Evolutionary conservation across 306 rosid genomes (phyloP), one percentile per base, ranked within the genome.

Genomic region (Echinosophora koreensis): DNA sequence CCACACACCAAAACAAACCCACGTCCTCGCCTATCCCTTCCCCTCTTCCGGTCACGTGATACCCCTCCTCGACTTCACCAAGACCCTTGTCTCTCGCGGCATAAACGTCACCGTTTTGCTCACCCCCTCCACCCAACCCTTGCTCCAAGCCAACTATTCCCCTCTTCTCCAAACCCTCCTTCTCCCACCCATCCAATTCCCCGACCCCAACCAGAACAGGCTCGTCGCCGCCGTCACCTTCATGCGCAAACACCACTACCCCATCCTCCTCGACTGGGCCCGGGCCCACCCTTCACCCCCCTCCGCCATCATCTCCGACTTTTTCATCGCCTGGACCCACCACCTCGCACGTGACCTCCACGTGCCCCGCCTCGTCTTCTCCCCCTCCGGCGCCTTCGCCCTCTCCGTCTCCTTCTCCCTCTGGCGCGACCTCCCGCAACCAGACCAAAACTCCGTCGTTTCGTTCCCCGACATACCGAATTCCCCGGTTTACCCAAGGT

Each of bases 301-400:
- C n/a, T 17, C 77, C 0, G 86, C 85, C 10, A 69, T 88, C 55
- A 34, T 88, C 4, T 88, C 89, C 1, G 89, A 86, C 28, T 83
- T 86, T 72, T 81, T 88, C 50, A 82, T 88, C 14, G 89, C 78
- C n/a, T 88, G 92, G 92, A 84, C 92, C 63, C 81, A 37, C 50
- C 74, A 71, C 44, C 86, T 88, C 5, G 92, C 78, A 5, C 59
- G 12, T 5, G 74, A 84, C 1, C 80, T 88, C 66, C 51, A 72
- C 8, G 46, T 86, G 5, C 84, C 79, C 0, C 85, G 85, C 0
- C 39, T 88, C 17, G 74, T 81, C 3, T 88, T 88, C 71, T 88
- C 88, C 4, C 83, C 91, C 8, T 81, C 83, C 0, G 86, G 86
- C 1, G 88, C 88, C 5, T 72, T 46, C 32, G 71, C 74, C 0